Conservation (phyloP, 106 monocot species). For the Triglochin maritima region DNA sequence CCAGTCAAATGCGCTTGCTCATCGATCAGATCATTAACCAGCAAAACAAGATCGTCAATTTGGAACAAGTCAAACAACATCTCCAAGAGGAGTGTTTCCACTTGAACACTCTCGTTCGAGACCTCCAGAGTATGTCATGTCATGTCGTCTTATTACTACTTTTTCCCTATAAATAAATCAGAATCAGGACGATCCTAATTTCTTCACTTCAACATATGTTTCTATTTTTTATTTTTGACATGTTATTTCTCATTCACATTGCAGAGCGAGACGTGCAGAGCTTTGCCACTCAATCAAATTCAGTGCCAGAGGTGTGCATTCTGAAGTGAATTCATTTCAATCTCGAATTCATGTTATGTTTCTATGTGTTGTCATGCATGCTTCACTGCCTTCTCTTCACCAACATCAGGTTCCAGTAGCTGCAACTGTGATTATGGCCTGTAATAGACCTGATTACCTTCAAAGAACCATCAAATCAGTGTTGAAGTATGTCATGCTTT, state of each 20-base stretch:
- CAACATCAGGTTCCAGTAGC: slow-evolving; percentile 61
- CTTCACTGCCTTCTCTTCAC: not conserved
- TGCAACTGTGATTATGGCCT: slow-evolving; percentile 96
- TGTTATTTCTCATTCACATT: slow-evolving; percentile 5
- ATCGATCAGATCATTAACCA: slow-evolving; percentile 84
- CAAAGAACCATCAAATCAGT: slow-evolving; percentile 76
- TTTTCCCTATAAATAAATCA: not conserved
- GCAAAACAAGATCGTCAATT: slow-evolving; percentile 66
- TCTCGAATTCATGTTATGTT: not conserved
- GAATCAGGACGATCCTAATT: not conserved
- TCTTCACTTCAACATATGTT: not conserved
- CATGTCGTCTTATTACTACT: not conserved
- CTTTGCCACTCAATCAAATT: slow-evolving; percentile 5
- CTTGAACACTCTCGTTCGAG: slow-evolving; percentile 58
- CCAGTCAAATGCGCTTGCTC: slow-evolving; percentile 51
- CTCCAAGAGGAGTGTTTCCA: slow-evolving; percentile 59
- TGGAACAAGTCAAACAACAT: slow-evolving; percentile 62
- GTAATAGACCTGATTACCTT: slow-evolving; percentile 90
- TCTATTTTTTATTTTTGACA: not conserved
- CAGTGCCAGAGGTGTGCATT: slow-evolving; percentile 27
- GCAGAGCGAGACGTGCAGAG: slow-evolving; percentile 35
- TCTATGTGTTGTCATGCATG: not conserved
- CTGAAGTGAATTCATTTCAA: not conserved
- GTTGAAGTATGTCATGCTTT: slow-evolving; percentile 45
- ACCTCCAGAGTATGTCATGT: slow-evolving; percentile 55